Conservation (phyloP, 768 basidiomycete genomes). For the Hydnomerulius pinastri region DNA sequence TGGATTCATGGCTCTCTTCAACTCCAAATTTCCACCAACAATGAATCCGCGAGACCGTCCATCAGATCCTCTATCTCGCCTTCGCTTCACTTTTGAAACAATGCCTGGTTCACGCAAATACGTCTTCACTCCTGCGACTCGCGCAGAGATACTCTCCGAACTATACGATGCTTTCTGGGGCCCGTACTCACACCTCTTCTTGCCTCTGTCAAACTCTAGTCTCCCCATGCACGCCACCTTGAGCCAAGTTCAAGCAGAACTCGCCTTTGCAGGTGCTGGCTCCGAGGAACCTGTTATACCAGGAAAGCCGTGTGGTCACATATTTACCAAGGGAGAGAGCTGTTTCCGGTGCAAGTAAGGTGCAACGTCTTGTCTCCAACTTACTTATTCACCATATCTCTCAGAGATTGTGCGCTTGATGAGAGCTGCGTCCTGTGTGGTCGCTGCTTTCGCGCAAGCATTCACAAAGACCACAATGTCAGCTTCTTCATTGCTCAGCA, state of each 20-base stretch:
- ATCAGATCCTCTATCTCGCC: conserved; percentile 67
- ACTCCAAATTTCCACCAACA: conserved; percentile 51
- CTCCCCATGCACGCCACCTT: conserved; percentile 65
- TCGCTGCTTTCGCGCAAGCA: conserved; percentile 86
- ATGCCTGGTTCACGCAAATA: conserved; percentile 82
- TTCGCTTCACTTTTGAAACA: conserved; percentile 75
- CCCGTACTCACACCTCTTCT: conserved; percentile 67
- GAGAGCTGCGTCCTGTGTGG: conserved; percentile 90
- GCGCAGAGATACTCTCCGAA: conserved; percentile 79
- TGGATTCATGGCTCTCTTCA: conserved; percentile 44
- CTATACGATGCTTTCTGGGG: conserved; percentile 86
- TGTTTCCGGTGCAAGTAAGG: conserved; percentile 94
- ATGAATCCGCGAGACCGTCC: conserved; percentile 58
- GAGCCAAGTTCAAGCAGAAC: conserved; percentile 66
- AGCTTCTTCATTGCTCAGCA: conserved; percentile 93
- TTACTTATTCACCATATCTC: conserved; percentile 1
- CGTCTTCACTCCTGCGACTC: conserved; percentile 69
- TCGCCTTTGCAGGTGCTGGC: conserved; percentile 59
- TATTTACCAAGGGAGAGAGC: conserved; percentile 89
- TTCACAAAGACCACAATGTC: conserved; percentile 86
- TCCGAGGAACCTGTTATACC: conserved; percentile 59
- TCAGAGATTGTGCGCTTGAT: conserved; percentile 88
- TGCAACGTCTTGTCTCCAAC: not conserved
- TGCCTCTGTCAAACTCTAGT: conserved; percentile 63
- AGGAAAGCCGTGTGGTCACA: conserved; percentile 80